phyloP scores from a whole-genome alignment of 164 flowering plant genomes.

The Litsea cubeba region DNA sequence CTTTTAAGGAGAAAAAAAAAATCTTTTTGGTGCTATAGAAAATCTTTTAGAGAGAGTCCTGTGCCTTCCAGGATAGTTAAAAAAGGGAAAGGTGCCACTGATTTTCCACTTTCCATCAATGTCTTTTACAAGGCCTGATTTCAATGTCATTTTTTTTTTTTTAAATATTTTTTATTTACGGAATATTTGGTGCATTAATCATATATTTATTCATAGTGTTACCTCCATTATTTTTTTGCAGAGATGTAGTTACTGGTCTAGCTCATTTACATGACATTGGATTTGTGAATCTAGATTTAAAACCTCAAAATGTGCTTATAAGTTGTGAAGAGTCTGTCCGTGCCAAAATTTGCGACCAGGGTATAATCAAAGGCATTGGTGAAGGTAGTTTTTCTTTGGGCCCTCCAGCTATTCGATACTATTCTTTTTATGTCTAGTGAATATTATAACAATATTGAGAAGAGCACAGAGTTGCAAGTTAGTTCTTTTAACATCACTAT shows the following conservation, averaged over 20 bases:
- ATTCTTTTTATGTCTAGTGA: too few species aligned
- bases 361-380: conserved; percentile 63
- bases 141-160: too few species aligned
- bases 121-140: too few species aligned
- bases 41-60: too few species aligned
- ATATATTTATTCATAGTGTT: neutral
- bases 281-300: conserved; percentile 72
- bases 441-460: too few species aligned
- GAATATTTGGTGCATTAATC: neutral
- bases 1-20: too few species aligned
- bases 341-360: conserved; percentile 85
- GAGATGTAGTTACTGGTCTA: conserved; percentile 65
- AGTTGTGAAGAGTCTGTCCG: conserved; percentile 36
- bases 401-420: conserved; percentile 45
- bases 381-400: conserved; percentile 55
- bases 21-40: too few species aligned
- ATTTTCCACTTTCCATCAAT: neutral
- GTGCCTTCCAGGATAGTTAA: too few species aligned
- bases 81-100: neutral
- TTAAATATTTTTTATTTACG: too few species aligned
- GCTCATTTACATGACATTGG: conserved; percentile 80
- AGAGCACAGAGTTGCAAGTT: too few species aligned
- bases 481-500: too few species aligned
- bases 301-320: conserved; percentile 82
- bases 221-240: conserved; percentile 13